Evolutionary conservation across 768 basidiomycete genomes (phyloP).

Genomic region (Leucogyrophana mollusca): DNA sequence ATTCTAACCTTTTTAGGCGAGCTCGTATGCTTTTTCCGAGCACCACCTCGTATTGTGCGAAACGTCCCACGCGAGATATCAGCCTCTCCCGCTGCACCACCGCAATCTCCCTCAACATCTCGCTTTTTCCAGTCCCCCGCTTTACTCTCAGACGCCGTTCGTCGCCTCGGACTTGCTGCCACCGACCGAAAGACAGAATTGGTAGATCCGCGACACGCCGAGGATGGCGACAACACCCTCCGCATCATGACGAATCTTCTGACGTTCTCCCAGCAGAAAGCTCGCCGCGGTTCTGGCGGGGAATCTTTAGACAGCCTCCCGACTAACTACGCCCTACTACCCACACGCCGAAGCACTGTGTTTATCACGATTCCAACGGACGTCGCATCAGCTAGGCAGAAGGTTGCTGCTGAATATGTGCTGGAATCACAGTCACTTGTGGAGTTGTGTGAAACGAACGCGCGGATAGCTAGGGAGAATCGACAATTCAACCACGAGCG

Average conservation of each 20-base stretch:
- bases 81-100: slow-evolving; percentile 39
- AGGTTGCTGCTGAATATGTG: slow-evolving; percentile 62
- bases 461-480: slow-evolving; percentile 51
- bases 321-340: slow-evolving; percentile 32
- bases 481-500: slow-evolving; percentile 72
- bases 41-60: slow-evolving; percentile 70
- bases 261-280: slow-evolving; percentile 50
- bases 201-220: slow-evolving; percentile 36
- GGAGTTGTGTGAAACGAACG: slow-evolving; percentile 59
- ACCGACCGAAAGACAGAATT: slow-evolving; percentile 47
- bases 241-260: slow-evolving; percentile 78
- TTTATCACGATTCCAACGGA: slow-evolving; percentile 54
- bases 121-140: slow-evolving; percentile 60
- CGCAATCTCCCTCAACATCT: slow-evolving; percentile 15
- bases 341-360: slow-evolving; percentile 54
- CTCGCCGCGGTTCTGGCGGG: slow-evolving; percentile 37
- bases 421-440: slow-evolving; percentile 42
- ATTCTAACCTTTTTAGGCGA: slow-evolving; percentile 55
- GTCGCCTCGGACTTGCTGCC: slow-evolving; percentile 60
- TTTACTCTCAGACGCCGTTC: slow-evolving; percentile 71
- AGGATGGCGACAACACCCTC: slow-evolving; percentile 58
- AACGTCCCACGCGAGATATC: slow-evolving; percentile 50
- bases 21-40: slow-evolving; percentile 83
- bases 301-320: slow-evolving; percentile 38
- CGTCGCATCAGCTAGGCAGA: slow-evolving; percentile 46